phyloP scores from a whole-genome alignment of 2,329 filamentous ascomycete genomes.

The Trichoderma sp. region DNA sequence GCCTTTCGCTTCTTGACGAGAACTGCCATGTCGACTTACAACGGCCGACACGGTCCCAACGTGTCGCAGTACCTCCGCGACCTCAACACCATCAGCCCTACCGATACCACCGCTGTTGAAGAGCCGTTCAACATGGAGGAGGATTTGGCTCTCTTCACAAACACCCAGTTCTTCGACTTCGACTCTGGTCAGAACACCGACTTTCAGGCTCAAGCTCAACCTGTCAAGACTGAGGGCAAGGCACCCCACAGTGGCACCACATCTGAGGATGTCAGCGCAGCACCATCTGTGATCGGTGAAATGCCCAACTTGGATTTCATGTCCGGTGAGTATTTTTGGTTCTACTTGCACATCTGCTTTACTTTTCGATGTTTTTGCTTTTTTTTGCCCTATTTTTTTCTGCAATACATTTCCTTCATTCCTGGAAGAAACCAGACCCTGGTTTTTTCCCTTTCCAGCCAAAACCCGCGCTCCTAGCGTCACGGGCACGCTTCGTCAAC shows the following conservation, averaged over 20 bases:
- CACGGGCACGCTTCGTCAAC: slow-evolving; percentile 1
- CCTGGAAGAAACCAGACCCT: background rate
- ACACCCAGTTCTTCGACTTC: slow-evolving; percentile 79
- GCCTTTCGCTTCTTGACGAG: background rate
- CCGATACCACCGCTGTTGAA: slow-evolving; percentile 52
- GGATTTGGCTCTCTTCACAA: slow-evolving; percentile 77
- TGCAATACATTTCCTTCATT: background rate
- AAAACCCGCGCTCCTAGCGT: slow-evolving; percentile 4
- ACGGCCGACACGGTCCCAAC: slow-evolving; percentile 77
- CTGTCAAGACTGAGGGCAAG: slow-evolving; percentile 46
- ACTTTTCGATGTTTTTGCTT: background rate
- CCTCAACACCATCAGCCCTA: slow-evolving; percentile 72
- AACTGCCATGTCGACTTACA: slow-evolving; percentile 68
- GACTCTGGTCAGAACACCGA: slow-evolving; percentile 65
- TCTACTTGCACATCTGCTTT: slow-evolving; percentile 13
- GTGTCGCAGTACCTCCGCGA: slow-evolving; percentile 88
- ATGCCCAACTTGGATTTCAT: slow-evolving; percentile 53
- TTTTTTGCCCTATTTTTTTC: background rate
- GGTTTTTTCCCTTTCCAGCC: slow-evolving; percentile 1
- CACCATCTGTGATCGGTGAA: slow-evolving; percentile 47
- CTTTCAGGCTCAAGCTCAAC: slow-evolving; percentile 54
- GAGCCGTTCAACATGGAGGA: slow-evolving; percentile 67
- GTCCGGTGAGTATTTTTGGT: slow-evolving; percentile 44
- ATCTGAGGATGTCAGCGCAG: slow-evolving; percentile 42
- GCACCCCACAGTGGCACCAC: slow-evolving; percentile 36